Conservation (phyloP, 768 basidiomycete genomes). For the Mycena sanguinolenta region DNA sequence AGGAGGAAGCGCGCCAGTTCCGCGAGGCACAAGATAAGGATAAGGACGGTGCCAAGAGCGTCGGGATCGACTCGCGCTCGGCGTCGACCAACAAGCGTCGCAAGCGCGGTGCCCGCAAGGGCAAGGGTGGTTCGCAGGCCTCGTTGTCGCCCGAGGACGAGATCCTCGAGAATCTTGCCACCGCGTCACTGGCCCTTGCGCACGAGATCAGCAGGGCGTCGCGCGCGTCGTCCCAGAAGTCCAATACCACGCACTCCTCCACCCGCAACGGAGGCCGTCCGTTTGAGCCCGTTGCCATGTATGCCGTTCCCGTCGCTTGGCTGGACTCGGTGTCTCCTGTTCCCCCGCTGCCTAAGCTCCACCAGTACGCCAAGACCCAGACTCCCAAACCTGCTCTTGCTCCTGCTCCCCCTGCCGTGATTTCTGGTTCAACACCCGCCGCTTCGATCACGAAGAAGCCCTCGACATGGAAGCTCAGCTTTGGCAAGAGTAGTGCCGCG, state of each 20-base stretch:
- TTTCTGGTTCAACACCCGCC: constrained; percentile 42
- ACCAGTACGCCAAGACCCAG: constrained; percentile 8
- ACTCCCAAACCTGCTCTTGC: constrained; percentile 46
- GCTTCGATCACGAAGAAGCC: constrained; percentile 77
- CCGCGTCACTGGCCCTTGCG: constrained; percentile 85
- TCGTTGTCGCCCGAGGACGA: constrained; percentile 60
- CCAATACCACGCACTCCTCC: constrained; percentile 47
- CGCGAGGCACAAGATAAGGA: constrained; percentile 41
- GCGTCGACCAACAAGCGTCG: constrained; percentile 83
- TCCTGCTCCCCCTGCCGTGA: constrained; percentile 28
- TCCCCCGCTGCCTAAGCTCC: constrained; percentile 29
- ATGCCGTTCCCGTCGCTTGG: constrained; percentile 56
- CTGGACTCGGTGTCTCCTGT: constrained; percentile 38
- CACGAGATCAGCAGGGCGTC: constrained; percentile 85
- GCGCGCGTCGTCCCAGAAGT: constrained; percentile 58
- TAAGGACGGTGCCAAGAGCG: constrained; percentile 49
- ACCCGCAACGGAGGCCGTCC: constrained; percentile 42
- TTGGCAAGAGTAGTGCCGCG: constrained; percentile 68
- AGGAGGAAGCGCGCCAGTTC: constrained; percentile 53
- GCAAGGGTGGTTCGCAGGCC: constrained; percentile 69
- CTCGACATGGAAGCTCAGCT: constrained; percentile 88
- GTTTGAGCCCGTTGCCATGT: constrained; percentile 63
- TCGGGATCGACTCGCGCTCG: constrained; percentile 65
- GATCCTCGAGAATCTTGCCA: constrained; percentile 78
- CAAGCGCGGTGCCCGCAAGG: constrained; percentile 89